These are phyloP conservation scores for Chaetomium sp. DNA, from an alignment of 2,329 filamentous ascomycete species.

Conservation along the genomic window DNA sequence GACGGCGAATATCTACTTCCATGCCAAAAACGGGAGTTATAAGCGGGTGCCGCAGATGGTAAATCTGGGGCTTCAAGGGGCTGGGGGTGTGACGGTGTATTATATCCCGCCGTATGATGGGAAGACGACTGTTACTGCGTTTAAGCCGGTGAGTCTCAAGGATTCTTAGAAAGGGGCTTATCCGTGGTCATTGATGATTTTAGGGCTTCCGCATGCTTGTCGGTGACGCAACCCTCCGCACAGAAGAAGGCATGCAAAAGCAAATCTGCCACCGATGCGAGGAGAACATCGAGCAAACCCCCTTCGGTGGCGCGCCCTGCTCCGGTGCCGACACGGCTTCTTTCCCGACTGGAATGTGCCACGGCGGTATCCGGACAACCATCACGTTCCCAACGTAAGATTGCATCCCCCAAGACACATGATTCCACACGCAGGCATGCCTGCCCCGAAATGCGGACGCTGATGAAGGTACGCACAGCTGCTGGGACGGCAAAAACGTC, in stretches of 20 bases:
- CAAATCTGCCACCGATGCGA: conserved; percentile 23
- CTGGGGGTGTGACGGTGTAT: conserved; percentile 13
- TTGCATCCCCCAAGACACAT: not conserved
- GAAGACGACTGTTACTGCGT: conserved; percentile 10
- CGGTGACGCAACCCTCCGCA: conserved; percentile 19
- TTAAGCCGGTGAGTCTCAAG: not conserved
- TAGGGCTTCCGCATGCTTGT: conserved; percentile 29
- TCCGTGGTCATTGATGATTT: not conserved
- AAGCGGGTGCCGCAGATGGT: conserved; percentile 14
- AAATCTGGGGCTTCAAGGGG: conserved; percentile 8
- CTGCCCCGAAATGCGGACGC: too few species aligned
- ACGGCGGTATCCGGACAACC: conserved; percentile 38
- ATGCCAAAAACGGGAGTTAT: conserved; percentile 13
- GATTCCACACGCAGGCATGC: too few species aligned
- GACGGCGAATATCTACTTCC: conserved; percentile 17
- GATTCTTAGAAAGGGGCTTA: not conserved
- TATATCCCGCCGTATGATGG: conserved; percentile 24
- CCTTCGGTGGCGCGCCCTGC: conserved; percentile 20
- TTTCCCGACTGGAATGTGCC: conserved; percentile 33
- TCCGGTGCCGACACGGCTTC: conserved; percentile 28
- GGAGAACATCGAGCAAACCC: conserved; percentile 18
- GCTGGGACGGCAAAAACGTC: conserved; percentile 49
- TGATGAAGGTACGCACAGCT: conserved; percentile 21
- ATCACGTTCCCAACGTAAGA: conserved; percentile 33
- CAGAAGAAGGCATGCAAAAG: conserved; percentile 19